phyloP scores from a whole-genome alignment of 1,284 basidiomycete genomes.

The Sphagnurus paluster region DNA sequence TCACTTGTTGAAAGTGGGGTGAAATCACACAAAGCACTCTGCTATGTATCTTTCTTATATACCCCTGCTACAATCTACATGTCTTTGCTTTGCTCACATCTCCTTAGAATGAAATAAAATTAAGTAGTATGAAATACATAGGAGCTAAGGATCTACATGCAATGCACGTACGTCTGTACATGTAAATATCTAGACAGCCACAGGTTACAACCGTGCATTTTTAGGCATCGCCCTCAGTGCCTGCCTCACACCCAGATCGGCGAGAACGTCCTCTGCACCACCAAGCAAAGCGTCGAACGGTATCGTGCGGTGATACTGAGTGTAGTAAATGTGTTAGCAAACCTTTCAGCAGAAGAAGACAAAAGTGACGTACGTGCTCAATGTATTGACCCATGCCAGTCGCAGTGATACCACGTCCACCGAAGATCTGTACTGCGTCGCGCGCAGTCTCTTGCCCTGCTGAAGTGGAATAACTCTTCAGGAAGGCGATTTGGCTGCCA shows the following conservation, averaged over 20 bases:
- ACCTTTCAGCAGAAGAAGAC: not conserved
- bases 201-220: conserved; percentile 46
- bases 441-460: conserved; percentile 64
- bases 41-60: no score
- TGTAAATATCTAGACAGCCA: no score
- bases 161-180: no score
- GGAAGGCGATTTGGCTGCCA: conserved; percentile 63
- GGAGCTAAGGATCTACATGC: no score
- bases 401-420: conserved; percentile 68
- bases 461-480: conserved; percentile 67
- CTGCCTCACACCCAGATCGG: conserved; percentile 65
- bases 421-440: conserved; percentile 70
- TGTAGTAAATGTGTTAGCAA: conserved; percentile 5
- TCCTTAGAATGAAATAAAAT: no score
- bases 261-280: conserved; percentile 65
- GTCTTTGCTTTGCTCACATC: no score
- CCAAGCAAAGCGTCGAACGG: conserved; percentile 56
- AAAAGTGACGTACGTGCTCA: conserved; percentile 50
- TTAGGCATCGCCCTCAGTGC: conserved; percentile 64
- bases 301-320: conserved; percentile 51
- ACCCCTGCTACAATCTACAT: no score
- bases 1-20: no score
- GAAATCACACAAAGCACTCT: no score
- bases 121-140: not conserved
- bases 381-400: conserved; percentile 65